Percentiles rank a stretch among this genome's conserved stretches.
phyloP scores from a whole-genome alignment of 371 early-diverging fungal species.

The Zychaea mexicana region DNA sequence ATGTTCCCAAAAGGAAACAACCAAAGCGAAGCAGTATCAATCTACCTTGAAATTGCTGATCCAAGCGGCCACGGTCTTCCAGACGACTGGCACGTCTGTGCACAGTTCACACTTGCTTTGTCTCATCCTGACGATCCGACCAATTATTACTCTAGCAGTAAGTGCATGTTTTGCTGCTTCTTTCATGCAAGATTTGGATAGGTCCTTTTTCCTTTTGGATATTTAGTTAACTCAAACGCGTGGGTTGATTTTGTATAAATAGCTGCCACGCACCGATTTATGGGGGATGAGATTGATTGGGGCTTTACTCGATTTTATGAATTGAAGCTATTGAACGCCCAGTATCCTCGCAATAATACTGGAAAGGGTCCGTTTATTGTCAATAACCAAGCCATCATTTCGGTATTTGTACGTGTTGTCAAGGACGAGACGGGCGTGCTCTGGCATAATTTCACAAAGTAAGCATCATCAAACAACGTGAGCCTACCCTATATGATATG shows the following conservation, averaged over 20 bases:
- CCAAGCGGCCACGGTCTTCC: constrained; percentile 56
- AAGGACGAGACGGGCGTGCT: constrained; percentile 91
- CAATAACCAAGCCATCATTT: constrained; percentile 67
- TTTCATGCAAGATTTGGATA: no score
- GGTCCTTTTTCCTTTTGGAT: not conserved
- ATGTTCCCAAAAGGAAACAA: constrained; percentile 89
- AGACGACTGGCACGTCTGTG: constrained; percentile 86
- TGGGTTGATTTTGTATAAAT: not conserved
- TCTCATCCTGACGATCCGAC: constrained; percentile 79
- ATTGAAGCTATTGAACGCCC: constrained; percentile 45
- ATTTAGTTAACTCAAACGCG: no score
- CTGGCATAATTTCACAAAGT: constrained; percentile 92
- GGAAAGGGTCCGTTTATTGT: constrained; percentile 62
- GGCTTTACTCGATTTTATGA: constrained; percentile 88
- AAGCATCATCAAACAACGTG: constrained; percentile 13
- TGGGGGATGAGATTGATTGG: constrained; percentile 89
- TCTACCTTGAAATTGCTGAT: constrained; percentile 84
- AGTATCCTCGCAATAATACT: constrained; percentile 25
- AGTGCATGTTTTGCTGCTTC: no score
- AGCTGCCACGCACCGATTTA: constrained; percentile 88
- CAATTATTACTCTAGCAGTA: constrained; percentile 65
- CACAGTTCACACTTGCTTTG: constrained; percentile 81
- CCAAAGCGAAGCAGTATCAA: constrained; percentile 62
- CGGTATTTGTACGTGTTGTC: constrained; percentile 79
- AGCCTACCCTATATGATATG: no score